Base-by-base conservation (phyloP, 805 yeast genomes). In the Candida lessepsii region DNA sequence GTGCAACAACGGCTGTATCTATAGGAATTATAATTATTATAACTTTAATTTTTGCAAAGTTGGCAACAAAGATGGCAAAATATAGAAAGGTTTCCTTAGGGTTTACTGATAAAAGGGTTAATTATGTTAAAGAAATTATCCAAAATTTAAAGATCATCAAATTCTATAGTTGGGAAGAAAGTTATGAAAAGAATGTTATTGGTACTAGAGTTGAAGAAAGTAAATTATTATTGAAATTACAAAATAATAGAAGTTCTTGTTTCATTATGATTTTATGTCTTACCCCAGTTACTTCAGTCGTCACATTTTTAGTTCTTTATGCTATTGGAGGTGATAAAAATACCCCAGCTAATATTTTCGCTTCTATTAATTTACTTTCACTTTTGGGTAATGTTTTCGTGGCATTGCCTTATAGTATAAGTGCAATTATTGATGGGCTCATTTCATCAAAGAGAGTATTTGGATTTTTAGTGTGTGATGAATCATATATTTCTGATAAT, bases 101-200 rank as follows among this genome's bases (percentile, higher is more conserved):
- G 1, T 76, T 65, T 52, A 90, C 96, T 2, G 97, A 90, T 58
- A 59, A 68, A 13, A 79, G 97, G 53, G 86, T 89, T 16, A 72
- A 78, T 31, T 70, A 77, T 36, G 80, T 88, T 59, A 82, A 86
- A 49, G 97, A 90, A 59, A 76, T 87, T 26, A 67, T 90, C 46
- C 80, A 76, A 53, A 80, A 84, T 48, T 75, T 90, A 72, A 86
- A 85, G 54, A 74, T 82, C 57, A 86, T 90, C 60, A 90, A 90
- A 65, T 84, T 76, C 57, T 90, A 89, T 58, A 86, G 95, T 0
- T 90, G 96, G 96, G 97, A 90, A 62, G 69, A 68, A 21, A 88
- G 96, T 0, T 90, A 87, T 57, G 70, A 71, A 39, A 57, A 71
- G 5, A 65, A 73, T 37, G 73, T 90, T 25, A 55, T 76, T 11